Conservation (phyloP, 805 yeast genomes). For the Suhomyces xylopsoci region DNA sequence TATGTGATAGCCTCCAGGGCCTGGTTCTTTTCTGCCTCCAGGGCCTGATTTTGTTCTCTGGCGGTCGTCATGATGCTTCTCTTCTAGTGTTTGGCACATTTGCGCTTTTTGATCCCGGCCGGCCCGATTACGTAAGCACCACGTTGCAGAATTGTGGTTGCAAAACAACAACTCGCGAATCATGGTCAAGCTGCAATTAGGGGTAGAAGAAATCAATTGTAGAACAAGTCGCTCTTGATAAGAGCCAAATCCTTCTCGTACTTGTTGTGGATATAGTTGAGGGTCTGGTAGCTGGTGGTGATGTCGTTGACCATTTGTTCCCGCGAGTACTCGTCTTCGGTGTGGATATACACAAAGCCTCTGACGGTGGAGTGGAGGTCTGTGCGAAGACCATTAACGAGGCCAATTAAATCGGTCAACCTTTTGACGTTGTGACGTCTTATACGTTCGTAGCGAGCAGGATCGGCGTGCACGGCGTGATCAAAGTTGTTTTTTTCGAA, state of each 20-base stretch:
- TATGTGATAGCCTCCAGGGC: constrained; percentile 12
- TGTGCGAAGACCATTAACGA: constrained; percentile 14
- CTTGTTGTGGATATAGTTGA: constrained; percentile 18
- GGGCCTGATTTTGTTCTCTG: background rate
- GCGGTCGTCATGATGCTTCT: background rate
- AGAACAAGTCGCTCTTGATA: constrained; percentile 22
- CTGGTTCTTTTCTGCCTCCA: background rate
- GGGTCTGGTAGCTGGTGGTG: constrained; percentile 22
- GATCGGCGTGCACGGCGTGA: background rate
- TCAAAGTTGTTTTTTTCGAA: constrained; percentile 3
- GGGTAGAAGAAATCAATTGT: constrained; percentile 6
- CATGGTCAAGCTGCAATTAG: too few species aligned
- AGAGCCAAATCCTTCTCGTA: constrained; percentile 19
- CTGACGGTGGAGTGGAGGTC: constrained; percentile 19
- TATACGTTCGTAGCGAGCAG: background rate
- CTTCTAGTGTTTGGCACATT: background rate
- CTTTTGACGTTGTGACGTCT: constrained; percentile 5
- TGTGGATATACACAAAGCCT: constrained; percentile 11
- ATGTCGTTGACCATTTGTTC: constrained; percentile 19
- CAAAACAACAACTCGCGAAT: too few species aligned
- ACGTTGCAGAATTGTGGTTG: background rate
- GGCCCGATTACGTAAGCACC: background rate
- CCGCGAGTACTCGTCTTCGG: constrained; percentile 11
- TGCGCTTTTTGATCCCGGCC: background rate
- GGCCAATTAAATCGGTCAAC: constrained; percentile 8